Evolutionary conservation across 1,139 yeast genomes (phyloP), one percentile per base, ranked within the genome.

Genomic region (Lipomyces yarrowii): DNA sequence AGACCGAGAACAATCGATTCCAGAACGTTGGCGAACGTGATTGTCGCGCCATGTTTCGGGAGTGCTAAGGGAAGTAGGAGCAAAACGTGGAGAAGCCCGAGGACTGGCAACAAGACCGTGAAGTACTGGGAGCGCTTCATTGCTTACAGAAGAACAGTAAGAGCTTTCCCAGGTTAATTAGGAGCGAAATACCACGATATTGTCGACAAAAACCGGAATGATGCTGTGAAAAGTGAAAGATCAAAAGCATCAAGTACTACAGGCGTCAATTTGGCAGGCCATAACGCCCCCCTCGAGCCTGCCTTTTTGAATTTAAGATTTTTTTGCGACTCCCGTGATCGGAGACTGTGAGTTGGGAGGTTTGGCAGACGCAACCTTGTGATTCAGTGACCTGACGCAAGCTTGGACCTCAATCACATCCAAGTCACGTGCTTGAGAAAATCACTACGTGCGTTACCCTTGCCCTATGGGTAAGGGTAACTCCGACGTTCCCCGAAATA

Each of bases 41-140:
- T 53, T 21, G n/a, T 30, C 21, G 54, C 64, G 30, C 65, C 68
- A 42, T 59, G 64, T 7, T 64, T 57, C 6, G 68, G 68, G 37
- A 65, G 60, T 35, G 59, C 54, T 46, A 65, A 64, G 55, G 63
- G 59, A 32, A 61, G 51, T 30, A 65, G 55, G 21, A 62, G 57
- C 26, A 65, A 15, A 15, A 37, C 61, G 54, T 65, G 68, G 32
- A 65, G 64, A 33, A 60, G 57, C 39, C 59, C 62, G 33, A 65
- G 62, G 21, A 51, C 58, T n/a, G 68, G 68, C 39, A 65, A 54
- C 32, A 65, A 63, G 55, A 56, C 57, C 11, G 57, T 37, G 58
- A 65, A 65, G 51, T 59, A 65, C 63, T 65, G 62, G 10, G 68
- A 65, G 57, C 68, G 65, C 26, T 52, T 61, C 65, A 65, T 65